Evolutionary conservation across 768 basidiomycete genomes (phyloP).

Genomic region (Clathrus columnatus): DNA sequence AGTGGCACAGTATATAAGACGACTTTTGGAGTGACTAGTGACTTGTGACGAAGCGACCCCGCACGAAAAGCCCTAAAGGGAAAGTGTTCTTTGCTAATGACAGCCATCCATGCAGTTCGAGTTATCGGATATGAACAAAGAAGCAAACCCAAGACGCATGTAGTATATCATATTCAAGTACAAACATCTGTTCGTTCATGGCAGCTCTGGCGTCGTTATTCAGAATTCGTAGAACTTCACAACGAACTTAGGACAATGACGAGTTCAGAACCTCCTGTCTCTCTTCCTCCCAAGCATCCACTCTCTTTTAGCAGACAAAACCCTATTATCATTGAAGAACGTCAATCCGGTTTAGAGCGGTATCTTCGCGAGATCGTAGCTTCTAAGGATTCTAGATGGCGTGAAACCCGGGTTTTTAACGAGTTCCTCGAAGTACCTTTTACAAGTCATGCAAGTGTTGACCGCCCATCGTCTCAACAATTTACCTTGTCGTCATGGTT

Average conservation of each 20-base stretch:
- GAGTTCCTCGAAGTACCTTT: constrained; percentile 83
- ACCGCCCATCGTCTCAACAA: constrained; percentile 24
- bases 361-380: constrained; percentile 84
- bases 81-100: constrained; percentile 37
- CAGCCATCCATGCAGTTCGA: constrained; percentile 69
- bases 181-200: constrained; percentile 86
- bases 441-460: constrained; percentile 38
- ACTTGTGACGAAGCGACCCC: too few relatives aligned
- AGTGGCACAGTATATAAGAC: too few relatives aligned
- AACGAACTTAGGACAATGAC: constrained; percentile 71
- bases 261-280: constrained; percentile 67
- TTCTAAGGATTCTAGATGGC: constrained; percentile 75
- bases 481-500: constrained; percentile 82
- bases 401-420: constrained; percentile 67
- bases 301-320: constrained; percentile 51
- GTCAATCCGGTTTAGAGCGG: constrained; percentile 64
- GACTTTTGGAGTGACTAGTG: too few relatives aligned
- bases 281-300: constrained; percentile 80
- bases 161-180: constrained; percentile 75
- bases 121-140: constrained; percentile 65
- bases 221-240: constrained; percentile 86
- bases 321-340: constrained; percentile 61
- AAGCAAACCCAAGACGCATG: constrained; percentile 62
- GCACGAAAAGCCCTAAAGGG: too few relatives aligned
- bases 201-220: constrained; percentile 92